phyloP scores from a whole-genome alignment of 1,284 basidiomycete genomes.

The Mycosarcoma maydis region DNA sequence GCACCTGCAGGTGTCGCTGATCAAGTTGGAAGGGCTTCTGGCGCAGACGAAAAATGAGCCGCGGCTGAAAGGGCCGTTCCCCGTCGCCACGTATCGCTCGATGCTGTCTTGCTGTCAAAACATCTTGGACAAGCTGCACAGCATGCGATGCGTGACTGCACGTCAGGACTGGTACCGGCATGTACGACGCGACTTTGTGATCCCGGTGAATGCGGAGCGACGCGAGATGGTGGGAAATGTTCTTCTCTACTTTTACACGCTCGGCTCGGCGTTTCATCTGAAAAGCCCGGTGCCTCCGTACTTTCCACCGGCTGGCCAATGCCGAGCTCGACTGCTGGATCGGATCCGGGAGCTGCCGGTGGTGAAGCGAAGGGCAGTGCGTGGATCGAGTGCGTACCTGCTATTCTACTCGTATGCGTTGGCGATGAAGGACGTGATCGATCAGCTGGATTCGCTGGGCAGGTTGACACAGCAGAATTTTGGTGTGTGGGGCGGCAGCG shows the following conservation, averaged over 20 bases:
- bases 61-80: conserved; percentile 76
- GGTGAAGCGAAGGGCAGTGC: conserved; percentile 74
- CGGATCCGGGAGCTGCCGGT: conserved; percentile 74
- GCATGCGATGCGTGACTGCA: conserved; percentile 93
- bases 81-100: conserved; percentile 78
- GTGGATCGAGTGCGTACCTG: conserved; percentile 76
- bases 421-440: conserved; percentile 74
- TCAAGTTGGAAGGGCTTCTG: conserved; percentile 74
- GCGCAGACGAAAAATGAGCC: conserved; percentile 91
- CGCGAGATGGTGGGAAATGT: conserved; percentile 90
- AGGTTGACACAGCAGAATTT: conserved; percentile 53
- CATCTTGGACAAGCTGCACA: conserved; percentile 79
- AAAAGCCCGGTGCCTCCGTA: conserved; percentile 93
- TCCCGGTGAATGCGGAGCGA: conserved; percentile 79
- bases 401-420: conserved; percentile 93
- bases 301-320: conserved; percentile 87
- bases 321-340: conserved; percentile 76
- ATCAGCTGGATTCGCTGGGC: conserved; percentile 50
- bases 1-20: conserved; percentile 87
- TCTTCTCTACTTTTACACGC: conserved; percentile 86
- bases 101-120: conserved; percentile 86
- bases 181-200: conserved; percentile 78
- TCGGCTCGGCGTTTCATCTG: conserved; percentile 85
- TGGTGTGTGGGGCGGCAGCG: conserved; percentile 57
- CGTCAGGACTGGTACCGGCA: conserved; percentile 88